phyloP scores from a whole-genome alignment of 1,284 basidiomycete species.

The Sporisorium iseilematis-ciliati region DNA sequence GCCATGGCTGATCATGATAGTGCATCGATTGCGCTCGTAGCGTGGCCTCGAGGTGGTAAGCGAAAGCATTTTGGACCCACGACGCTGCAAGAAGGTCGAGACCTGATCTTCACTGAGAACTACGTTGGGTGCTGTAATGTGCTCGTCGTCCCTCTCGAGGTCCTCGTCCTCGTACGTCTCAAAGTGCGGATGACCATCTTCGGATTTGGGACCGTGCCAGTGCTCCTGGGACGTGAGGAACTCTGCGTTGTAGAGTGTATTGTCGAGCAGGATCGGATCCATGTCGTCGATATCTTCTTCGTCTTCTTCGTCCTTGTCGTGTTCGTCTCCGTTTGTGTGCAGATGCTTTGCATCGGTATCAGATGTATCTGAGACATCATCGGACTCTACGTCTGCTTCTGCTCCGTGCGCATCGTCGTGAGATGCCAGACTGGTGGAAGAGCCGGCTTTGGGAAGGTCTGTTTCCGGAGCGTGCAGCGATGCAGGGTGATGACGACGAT shows the following conservation, averaged over 20 bases:
- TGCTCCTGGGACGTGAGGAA: slow-evolving; percentile 58
- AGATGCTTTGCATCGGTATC: slow-evolving; percentile 19
- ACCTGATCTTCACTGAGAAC: slow-evolving; percentile 48
- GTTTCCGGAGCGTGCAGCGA: slow-evolving; percentile 4
- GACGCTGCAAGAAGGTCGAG: slow-evolving; percentile 30
- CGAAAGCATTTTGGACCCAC: slow-evolving; percentile 42
- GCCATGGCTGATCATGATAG: slow-evolving; percentile 83
- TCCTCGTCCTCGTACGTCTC: slow-evolving; percentile 46
- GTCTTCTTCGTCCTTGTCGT: slow-evolving; percentile 24
- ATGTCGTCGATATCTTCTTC: slow-evolving; percentile 45
- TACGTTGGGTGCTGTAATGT: slow-evolving; percentile 49
- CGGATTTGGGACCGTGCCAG: slow-evolving; percentile 44
- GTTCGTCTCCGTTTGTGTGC: slow-evolving; percentile 7
- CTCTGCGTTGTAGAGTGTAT: slow-evolving; percentile 64
- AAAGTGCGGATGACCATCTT: slow-evolving; percentile 41
- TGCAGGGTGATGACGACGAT: slow-evolving; percentile 19
- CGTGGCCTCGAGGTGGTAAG: slow-evolving; percentile 74
- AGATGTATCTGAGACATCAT: slow-evolving; percentile 20
- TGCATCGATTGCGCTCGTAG: slow-evolving; percentile 92
- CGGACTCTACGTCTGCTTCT: slow-evolving; percentile 44
- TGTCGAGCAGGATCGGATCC: slow-evolving; percentile 57
- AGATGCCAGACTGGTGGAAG: slow-evolving; percentile 18
- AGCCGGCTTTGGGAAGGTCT: slow-evolving; percentile 13
- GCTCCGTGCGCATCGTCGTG: slow-evolving; percentile 24
- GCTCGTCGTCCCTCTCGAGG: slow-evolving; percentile 43